Evolutionary conservation across 2,329 filamentous ascomycete species (phyloP), one percentile per base, ranked within the genome.

Genomic region (Chaetomiaceae sp.): DNA sequence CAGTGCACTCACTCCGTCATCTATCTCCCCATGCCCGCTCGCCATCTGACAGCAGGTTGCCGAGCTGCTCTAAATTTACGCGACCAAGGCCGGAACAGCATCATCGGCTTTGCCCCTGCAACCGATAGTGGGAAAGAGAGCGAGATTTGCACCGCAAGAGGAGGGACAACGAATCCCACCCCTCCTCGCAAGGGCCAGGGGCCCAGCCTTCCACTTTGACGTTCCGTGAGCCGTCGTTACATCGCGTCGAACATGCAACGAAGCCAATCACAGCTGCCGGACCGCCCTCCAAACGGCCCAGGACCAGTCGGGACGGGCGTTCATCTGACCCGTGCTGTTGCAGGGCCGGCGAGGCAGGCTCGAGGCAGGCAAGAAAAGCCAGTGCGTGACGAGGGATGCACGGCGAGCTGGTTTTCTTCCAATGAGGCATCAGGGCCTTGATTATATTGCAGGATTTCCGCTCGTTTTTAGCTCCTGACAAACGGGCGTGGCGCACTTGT

Each of bases 151-250:
- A 34, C 43, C 38, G 29, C 29, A 37, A 23, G 20, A 27, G 14
- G 33, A 9, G 44, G n/a, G 29, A 29, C 17, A 46, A 9, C 15
- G 34, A 20, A 53, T 47, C 25, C 43, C 25, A 53, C 44, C 25
- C 25, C 37, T 33, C 44, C 20, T 27, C 4, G 9, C 34, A 23
- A 31, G 25, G 17, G 23, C 19, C 48, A 52, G 39, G 48, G 53
- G 51, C 48, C 42, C 51, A 49, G 29, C 50, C 50, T 34, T 49
- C 50, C 49, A 45, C 37, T 40, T 23, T 49, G 48, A 51, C 48
- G 47, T 54, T 56, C 58, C 50, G 55, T 48, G 58, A 43, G 50
- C 58, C 53, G 58, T 44, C 47, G 54, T 57, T 53, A 59, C 57
- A 59, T 59, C 58, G 58, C 38, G 46, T 11, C 25, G 40, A 54